Evolutionary conservation across 345 rosid species (phyloP), one percentile per base, ranked within the genome.

Genomic region (Passiflora organensis): DNA sequence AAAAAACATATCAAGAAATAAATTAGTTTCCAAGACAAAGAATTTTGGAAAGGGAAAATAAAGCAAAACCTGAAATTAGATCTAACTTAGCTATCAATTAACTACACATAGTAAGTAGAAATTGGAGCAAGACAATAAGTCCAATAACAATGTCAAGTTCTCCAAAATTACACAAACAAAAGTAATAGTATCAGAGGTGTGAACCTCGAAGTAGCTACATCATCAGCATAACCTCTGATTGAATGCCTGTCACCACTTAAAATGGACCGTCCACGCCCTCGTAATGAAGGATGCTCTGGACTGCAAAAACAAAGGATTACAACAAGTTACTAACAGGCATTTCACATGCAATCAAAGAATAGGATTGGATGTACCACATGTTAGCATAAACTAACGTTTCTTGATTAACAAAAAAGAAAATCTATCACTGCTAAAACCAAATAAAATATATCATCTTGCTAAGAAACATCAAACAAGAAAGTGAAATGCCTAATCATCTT

Each of bases 231-330:
- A 69, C 82, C 84, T 82, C 82, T 78, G 43, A 70, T 76, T 19
- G 69, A 64, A 62, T 79, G 82, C 64, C 78, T 71, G 56, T 91
- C 85, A 39, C 96, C 96, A 55, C 96, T 80, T 63, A 91, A 79
- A 81, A 84, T 78, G 68, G 95, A 91, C 49, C 78, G 73, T 51
- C 87, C 85, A 64, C 85, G 91, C 39, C 74, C 76, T 65, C 78
- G 88, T 51, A 80, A 76, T 53, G 91, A 85, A 70, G 85, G 96
- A 77, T 85, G 91, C 75, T 89, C 95, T 43, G 96, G 97, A 75
- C 97, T 91, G 86, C 68, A 70, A 48, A 74, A 45, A n/a, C 24
- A 23, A 68, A 59, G 34, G 59, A 60, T 51, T 34, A 39, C 32
- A 28, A 10, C 37, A 56, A 64, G 13, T 45, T 11, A 23, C 60